Percentiles rank a stretch among this genome's conserved stretches.
phyloP scores from a whole-genome alignment of 2,329 filamentous ascomycete genomes.

The Fusarium begoniae region DNA sequence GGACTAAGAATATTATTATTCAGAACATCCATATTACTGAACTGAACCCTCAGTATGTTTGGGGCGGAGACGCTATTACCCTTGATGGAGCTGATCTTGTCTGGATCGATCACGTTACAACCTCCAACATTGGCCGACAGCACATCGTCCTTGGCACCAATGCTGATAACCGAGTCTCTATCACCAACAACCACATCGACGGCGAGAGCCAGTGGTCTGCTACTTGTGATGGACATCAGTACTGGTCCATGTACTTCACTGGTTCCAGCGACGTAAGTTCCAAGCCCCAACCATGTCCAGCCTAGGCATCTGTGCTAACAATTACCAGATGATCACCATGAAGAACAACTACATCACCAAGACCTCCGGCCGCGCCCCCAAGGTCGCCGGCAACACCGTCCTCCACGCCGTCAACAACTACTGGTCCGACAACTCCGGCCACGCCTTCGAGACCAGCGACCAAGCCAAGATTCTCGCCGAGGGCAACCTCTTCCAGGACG shows the following conservation, averaged over 20 bases:
- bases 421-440: constrained; percentile 63
- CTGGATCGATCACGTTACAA: constrained; percentile 65
- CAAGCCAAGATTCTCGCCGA: constrained; percentile 59
- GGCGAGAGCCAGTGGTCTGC: constrained; percentile 64
- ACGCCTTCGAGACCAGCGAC: constrained; percentile 63
- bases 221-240: constrained; percentile 66
- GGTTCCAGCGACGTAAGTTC: constrained; percentile 57
- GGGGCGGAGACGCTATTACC: constrained; percentile 68
- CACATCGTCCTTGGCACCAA: constrained; percentile 66
- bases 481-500: constrained; percentile 67
- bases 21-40: constrained; percentile 66
- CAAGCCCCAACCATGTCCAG: accelerated
- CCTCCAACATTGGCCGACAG: constrained; percentile 67
- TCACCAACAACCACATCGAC: constrained; percentile 66
- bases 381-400: constrained; percentile 64
- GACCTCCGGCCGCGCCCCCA: constrained; percentile 65
- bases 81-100: constrained; percentile 56
- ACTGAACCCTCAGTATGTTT: constrained; percentile 66
- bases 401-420: constrained; percentile 72
- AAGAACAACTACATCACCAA: constrained; percentile 70
- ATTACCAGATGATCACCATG: constrained; percentile 55
- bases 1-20: constrained; percentile 65
- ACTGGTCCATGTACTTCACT: constrained; percentile 67
- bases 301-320: background rate
- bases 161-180: constrained; percentile 64